phyloP scores from a whole-genome alignment of 2,329 filamentous ascomycete genomes.

The Coniochaeta pulveracea region DNA sequence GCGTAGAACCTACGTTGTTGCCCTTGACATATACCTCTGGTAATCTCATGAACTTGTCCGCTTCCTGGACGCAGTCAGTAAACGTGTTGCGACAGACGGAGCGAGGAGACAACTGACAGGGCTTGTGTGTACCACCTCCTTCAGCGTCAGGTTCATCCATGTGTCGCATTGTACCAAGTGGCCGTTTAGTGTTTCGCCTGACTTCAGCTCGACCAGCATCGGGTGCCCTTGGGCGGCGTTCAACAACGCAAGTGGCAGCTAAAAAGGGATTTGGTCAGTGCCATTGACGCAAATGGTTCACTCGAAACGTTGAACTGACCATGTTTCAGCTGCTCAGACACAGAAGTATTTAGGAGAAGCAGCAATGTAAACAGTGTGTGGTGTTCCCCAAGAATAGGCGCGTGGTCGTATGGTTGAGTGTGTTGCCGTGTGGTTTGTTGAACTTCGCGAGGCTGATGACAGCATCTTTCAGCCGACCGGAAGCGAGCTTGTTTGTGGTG shows the following conservation, averaged over 20 bases:
- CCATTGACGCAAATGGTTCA: too few relatives aligned
- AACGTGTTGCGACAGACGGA: not conserved
- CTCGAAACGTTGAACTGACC: too few relatives aligned
- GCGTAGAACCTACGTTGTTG: conserved; percentile 67
- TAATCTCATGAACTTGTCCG: conserved; percentile 84
- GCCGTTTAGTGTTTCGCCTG: conserved; percentile 93
- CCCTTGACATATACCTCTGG: conserved; percentile 94
- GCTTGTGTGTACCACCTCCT: conserved; percentile 94
- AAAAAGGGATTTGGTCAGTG: too few relatives aligned
- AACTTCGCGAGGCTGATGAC: too few relatives aligned
- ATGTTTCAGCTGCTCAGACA: too few relatives aligned
- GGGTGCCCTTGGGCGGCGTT: conserved; percentile 95
- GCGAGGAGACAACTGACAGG: conserved; percentile 36
- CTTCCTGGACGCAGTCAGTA: conserved; percentile 46
- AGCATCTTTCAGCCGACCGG: too few relatives aligned
- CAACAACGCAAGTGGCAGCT: conserved; percentile 71
- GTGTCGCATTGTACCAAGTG: conserved; percentile 95
- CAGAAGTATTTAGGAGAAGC: too few relatives aligned
- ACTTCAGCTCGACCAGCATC: conserved; percentile 96
- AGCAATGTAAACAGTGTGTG: too few relatives aligned
- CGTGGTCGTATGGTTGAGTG: too few relatives aligned
- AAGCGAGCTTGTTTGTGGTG: too few relatives aligned
- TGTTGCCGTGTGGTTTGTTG: too few relatives aligned
- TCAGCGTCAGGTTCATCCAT: conserved; percentile 98
- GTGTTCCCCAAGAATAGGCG: too few relatives aligned